Evolutionary conservation across 1,284 basidiomycete species (phyloP).

Genomic region (Trichosporon sp.): DNA sequence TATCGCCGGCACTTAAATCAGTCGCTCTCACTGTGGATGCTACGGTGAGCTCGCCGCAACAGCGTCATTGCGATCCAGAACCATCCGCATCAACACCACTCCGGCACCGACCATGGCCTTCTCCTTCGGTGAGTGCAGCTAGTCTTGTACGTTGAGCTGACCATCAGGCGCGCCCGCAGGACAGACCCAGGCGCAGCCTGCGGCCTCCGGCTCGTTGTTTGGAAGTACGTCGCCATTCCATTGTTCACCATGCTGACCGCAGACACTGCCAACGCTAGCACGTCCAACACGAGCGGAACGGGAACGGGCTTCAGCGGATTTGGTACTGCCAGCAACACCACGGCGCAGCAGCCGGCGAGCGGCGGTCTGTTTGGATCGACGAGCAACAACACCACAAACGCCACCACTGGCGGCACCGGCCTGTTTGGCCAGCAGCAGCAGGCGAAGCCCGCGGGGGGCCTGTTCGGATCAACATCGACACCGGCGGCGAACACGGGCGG

Average conservation of each 20-base stretch:
- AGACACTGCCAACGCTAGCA: conserved; percentile 26
- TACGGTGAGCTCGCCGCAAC: conserved; percentile 6
- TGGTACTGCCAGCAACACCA: conserved; percentile 18
- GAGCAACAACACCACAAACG: background rate
- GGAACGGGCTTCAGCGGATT: conserved; percentile 24
- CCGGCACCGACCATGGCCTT: conserved; percentile 33
- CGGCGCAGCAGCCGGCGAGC: conserved; percentile 25
- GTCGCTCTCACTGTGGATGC: background rate
- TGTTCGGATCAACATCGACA: conserved; percentile 24
- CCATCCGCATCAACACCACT: conserved; percentile 18
- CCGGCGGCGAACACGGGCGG: conserved; percentile 22
- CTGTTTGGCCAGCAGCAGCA: conserved; percentile 26
- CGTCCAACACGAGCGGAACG: conserved; percentile 9
- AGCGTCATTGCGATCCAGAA: conserved; percentile 15
- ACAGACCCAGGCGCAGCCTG: conserved; percentile 27
- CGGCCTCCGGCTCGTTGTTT: conserved; percentile 28
- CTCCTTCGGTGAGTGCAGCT: conserved; percentile 36
- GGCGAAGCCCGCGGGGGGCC: conserved; percentile 21
- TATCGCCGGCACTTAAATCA: conserved; percentile 13
- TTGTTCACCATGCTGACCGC: conserved; percentile 24
- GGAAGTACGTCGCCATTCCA: conserved; percentile 29
- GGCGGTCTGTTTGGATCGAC: conserved; percentile 30
- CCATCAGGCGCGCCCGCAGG: conserved; percentile 21
- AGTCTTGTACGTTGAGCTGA: background rate
- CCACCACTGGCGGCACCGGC: background rate